phyloP scores from a whole-genome alignment of 2,329 filamentous ascomycete genomes.

The Tolypocladium inflatum region DNA sequence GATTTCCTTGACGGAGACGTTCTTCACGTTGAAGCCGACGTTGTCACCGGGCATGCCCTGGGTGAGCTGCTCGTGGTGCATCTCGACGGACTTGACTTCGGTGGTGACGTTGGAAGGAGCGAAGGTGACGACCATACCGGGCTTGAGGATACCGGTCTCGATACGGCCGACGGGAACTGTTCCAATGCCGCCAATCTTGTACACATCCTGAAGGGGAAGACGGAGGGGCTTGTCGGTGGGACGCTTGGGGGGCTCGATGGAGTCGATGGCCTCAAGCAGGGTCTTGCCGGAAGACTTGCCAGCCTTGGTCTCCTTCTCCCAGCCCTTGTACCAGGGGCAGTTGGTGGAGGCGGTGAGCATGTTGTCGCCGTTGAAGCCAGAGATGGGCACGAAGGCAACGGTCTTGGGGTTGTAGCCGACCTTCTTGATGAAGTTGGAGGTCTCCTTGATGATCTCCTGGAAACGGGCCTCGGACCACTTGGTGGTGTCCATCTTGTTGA shows the following conservation, averaged over 20 bases:
- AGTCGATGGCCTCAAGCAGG: conserved; percentile 96
- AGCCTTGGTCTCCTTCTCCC: conserved; percentile 94
- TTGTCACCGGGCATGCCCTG: conserved; percentile 99
- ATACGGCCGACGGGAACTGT: conserved; percentile 99
- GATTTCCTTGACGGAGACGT: conserved; percentile 99
- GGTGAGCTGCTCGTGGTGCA: conserved; percentile 98
- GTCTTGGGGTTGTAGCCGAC: conserved; percentile 99
- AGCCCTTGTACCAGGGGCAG: conserved; percentile 99
- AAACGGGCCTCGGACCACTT: conserved; percentile 95
- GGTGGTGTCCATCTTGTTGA: conserved; percentile 99
- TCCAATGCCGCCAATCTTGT: conserved; percentile 99
- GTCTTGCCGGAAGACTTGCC: conserved; percentile 88
- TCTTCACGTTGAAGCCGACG: conserved; percentile 99
- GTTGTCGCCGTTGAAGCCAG: conserved; percentile 99
- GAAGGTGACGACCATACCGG: conserved; percentile 93
- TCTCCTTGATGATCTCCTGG: conserved; percentile 99
- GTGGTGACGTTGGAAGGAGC: conserved; percentile 98
- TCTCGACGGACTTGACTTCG: conserved; percentile 99
- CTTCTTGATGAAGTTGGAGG: conserved; percentile 99
- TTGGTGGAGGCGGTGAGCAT: conserved; percentile 86
- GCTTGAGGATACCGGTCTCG: conserved; percentile 96
- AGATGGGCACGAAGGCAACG: conserved; percentile 98
- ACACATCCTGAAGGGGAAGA: conserved; percentile 99
- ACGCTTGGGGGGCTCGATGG: conserved; percentile 86
- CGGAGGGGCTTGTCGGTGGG: conserved; percentile 98